Evolutionary conservation across 768 basidiomycete species (phyloP), one percentile per base, ranked within the genome.

Genomic region (Rhodocollybia butyracea): DNA sequence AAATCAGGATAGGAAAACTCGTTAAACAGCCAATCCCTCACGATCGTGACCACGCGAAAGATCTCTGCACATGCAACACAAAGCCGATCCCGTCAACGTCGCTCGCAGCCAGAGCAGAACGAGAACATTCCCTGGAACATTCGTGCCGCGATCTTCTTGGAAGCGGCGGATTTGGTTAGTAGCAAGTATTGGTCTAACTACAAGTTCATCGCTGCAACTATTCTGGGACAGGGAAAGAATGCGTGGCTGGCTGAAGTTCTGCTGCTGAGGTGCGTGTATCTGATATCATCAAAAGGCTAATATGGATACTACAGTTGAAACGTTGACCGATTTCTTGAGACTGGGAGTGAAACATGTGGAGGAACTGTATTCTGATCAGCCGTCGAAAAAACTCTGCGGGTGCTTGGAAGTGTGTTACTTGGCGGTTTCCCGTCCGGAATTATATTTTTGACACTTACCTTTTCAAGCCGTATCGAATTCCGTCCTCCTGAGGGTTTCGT

Each of bases 141-240:
- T 70, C 85, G 95, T 32, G 97, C 97, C 2, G 93, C 97, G 36
- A 96, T 99, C 71, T 99, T 98, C 77, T 79, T 99, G 61, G 96
- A 96, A 71, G 97, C 97, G 4, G 97, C 97, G 22, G 97, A 99
- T 69, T 84, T 99, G 48, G 83, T 94, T 55, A 87, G 91, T 66
- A 91, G 91, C 53, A 99, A 98, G 79, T 97, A 98, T 70, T 80
- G 97, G 60, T 96, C n/a, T n/a, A n/a, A n/a, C n/a, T n/a, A 95
- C 76, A 88, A 88, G 74, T 77, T 99, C 45, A 79, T 98, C 74
- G 97, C 97, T 39, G 94, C 96, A 36, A 98, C 96, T 42, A 97
- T 99, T 73, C 79, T 99, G 45, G 97, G 97, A 15, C 97, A 99
- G 74, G 97, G 97, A 39, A 99, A 99, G 84, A 99, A 98, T 97